Percentiles rank a stretch among this genome's conserved stretches.
Evolutionary conservation across 768 basidiomycete species (phyloP).

Genomic region (Chiua virens): DNA sequence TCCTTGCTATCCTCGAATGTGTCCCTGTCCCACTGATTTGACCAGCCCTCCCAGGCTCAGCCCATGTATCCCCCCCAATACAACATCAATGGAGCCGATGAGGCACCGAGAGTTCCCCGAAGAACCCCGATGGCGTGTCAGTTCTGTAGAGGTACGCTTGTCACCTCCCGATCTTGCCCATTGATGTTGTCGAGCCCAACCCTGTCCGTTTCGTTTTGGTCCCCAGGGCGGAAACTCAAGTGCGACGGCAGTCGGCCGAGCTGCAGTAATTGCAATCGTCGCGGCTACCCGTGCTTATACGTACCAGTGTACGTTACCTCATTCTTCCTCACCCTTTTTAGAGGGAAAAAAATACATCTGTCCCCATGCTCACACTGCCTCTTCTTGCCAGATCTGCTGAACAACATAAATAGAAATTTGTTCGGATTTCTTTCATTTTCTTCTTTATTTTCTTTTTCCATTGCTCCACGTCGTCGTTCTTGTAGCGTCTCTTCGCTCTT

Average conservation of each 20-base stretch:
- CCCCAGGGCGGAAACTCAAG: conserved; percentile 65
- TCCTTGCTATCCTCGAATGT: background rate
- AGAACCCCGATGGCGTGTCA: conserved; percentile 71
- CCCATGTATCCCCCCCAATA: conserved; percentile 16
- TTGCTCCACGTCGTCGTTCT: conserved; percentile 5
- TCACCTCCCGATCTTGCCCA: background rate
- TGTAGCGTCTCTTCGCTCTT: conserved; percentile 22
- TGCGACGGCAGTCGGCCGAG: conserved; percentile 66
- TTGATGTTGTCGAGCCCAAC: background rate
- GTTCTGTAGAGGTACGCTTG: conserved; percentile 60
- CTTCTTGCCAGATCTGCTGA: conserved; percentile 23
- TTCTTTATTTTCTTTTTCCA: background rate
- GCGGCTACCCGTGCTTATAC: conserved; percentile 59
- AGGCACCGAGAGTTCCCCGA: conserved; percentile 33
- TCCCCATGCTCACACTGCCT: conserved; percentile 6
- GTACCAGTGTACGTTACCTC: conserved; percentile 57
- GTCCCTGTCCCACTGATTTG: background rate
- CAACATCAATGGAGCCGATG: conserved; percentile 19
- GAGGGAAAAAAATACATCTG: conserved; percentile 1
- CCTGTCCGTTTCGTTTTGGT: background rate
- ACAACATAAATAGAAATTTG: conserved; percentile 31
- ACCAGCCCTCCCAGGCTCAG: background rate
- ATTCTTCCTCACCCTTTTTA: background rate
- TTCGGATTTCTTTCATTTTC: background rate
- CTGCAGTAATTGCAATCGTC: conserved; percentile 64